These are phyloP conservation scores for Pestalotiopsis sp. DNA, from an alignment of 2,329 filamentous ascomycete genomes.

Conservation along the genomic window DNA sequence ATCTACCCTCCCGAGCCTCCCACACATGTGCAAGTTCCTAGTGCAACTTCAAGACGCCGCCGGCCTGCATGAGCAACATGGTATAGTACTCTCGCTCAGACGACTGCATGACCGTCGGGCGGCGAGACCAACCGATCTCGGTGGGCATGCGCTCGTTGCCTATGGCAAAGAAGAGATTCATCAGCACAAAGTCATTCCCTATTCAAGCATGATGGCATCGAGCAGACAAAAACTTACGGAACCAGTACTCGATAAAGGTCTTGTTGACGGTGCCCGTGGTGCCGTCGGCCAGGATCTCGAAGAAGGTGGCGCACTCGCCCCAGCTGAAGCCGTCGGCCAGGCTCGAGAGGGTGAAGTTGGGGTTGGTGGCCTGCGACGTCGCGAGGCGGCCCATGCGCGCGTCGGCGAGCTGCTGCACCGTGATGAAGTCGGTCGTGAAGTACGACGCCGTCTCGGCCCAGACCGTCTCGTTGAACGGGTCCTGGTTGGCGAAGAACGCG, in stretches of 20 bases:
- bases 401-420: constrained; percentile 21
- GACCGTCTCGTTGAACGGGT: constrained; percentile 21
- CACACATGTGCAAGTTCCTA: not conserved
- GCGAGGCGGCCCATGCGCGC: constrained; percentile 20
- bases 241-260: constrained; percentile 8
- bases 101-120: not conserved
- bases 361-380: constrained; percentile 25
- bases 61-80: not conserved
- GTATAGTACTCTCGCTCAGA: constrained; percentile 2
- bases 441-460: constrained; percentile 23
- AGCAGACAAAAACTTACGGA: not conserved
- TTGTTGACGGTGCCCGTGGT: constrained; percentile 3
- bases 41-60: not conserved
- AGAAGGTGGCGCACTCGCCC: constrained; percentile 10
- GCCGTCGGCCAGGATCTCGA: constrained; percentile 6
- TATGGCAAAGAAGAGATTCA: not conserved
- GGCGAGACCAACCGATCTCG: not conserved
- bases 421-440: constrained; percentile 22
- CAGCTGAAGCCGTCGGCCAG: constrained; percentile 3
- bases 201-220: not conserved
- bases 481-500: constrained; percentile 19
- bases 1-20: not conserved
- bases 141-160: constrained; percentile 1
- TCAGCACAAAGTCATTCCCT: not conserved
- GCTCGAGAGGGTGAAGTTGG: constrained; percentile 14